phyloP scores from a whole-genome alignment of 1,284 basidiomycete species.

The Moniliella sp. region DNA sequence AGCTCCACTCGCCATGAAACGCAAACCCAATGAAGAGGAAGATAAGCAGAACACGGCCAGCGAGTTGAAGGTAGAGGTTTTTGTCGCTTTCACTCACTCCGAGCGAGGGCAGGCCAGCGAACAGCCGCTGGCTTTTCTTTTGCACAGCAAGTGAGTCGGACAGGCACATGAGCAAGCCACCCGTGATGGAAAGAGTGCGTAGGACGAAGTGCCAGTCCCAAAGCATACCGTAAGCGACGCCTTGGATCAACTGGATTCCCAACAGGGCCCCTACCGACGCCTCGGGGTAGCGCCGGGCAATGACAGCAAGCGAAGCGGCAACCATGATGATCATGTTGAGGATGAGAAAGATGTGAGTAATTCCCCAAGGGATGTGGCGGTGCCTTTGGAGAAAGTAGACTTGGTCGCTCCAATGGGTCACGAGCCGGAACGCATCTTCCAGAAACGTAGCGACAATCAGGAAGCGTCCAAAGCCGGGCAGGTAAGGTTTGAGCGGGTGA shows the following conservation, averaged over 20 bases:
- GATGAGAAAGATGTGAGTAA: slow-evolving; percentile 76
- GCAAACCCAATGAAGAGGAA: slow-evolving; percentile 98
- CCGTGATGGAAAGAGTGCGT: slow-evolving; percentile 68
- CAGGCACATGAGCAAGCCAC: slow-evolving; percentile 89
- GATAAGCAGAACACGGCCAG: slow-evolving; percentile 85
- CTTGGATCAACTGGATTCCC: slow-evolving; percentile 76
- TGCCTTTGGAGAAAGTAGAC: slow-evolving; percentile 48
- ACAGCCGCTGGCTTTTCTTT: slow-evolving; percentile 57
- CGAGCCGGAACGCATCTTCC: slow-evolving; percentile 79
- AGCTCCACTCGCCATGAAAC: slow-evolving; percentile 71
- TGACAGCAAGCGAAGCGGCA: slow-evolving; percentile 62
- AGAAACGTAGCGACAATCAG: slow-evolving; percentile 93
- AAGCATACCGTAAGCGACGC: slow-evolving; percentile 72
- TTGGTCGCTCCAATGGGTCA: slow-evolving; percentile 87
- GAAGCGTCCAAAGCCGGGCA: slow-evolving; percentile 84
- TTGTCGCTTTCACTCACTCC: slow-evolving; percentile 78
- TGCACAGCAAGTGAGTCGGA: slow-evolving; percentile 68
- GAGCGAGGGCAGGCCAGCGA: slow-evolving; percentile 65
- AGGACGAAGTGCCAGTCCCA: slow-evolving; percentile 99
- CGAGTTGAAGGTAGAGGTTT: slow-evolving; percentile 79
- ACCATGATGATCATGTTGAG: slow-evolving; percentile 81
- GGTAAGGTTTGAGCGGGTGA: slow-evolving; percentile 77
- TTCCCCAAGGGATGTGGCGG: slow-evolving; percentile 75
- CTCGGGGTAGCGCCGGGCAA: slow-evolving; percentile 68
- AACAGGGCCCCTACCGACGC: slow-evolving; percentile 71